phyloP scores from a whole-genome alignment of 805 yeast genomes.

The Candida sithepensis region DNA sequence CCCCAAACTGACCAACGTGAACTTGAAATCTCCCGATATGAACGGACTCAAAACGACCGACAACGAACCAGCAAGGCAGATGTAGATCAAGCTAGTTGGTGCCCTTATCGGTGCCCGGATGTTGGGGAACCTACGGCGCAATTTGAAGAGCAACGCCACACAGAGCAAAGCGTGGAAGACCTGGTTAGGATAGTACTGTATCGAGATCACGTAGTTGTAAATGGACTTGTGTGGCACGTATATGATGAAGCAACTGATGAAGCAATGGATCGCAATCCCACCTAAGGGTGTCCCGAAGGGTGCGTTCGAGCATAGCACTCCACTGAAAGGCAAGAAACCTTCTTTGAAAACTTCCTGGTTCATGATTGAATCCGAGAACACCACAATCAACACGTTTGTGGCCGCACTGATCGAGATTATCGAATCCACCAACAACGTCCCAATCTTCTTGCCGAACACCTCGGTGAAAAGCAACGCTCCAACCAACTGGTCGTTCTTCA shows the following conservation, averaged over 20 bases:
- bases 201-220: slow-evolving; percentile 39
- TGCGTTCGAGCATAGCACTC: slow-evolving; percentile 41
- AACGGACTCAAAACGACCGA: slow-evolving; percentile 49
- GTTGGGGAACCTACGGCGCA: slow-evolving; percentile 20
- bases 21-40: slow-evolving; percentile 33
- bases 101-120: slow-evolving; percentile 25
- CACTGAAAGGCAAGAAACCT: slow-evolving; percentile 43
- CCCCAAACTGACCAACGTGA: slow-evolving; percentile 22
- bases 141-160: slow-evolving; percentile 19
- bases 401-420: slow-evolving; percentile 46
- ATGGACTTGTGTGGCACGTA: slow-evolving; percentile 17
- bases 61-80: slow-evolving; percentile 41
- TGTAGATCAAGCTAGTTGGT: slow-evolving; percentile 28
- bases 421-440: slow-evolving; percentile 38
- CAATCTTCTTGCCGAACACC: slow-evolving; percentile 39
- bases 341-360: slow-evolving; percentile 48
- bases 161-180: slow-evolving; percentile 32
- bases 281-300: slow-evolving; percentile 44
- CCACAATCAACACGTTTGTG: slow-evolving; percentile 46
- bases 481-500: slow-evolving; percentile 37
- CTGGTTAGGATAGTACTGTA: slow-evolving; percentile 46
- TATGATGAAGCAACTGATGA: slow-evolving; percentile 19
- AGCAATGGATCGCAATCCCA: slow-evolving; percentile 23
- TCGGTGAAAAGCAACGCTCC: slow-evolving; percentile 44
- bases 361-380: slow-evolving; percentile 43